Base-by-base conservation (phyloP, 805 yeast species). In the Pichia eremophila region DNA sequence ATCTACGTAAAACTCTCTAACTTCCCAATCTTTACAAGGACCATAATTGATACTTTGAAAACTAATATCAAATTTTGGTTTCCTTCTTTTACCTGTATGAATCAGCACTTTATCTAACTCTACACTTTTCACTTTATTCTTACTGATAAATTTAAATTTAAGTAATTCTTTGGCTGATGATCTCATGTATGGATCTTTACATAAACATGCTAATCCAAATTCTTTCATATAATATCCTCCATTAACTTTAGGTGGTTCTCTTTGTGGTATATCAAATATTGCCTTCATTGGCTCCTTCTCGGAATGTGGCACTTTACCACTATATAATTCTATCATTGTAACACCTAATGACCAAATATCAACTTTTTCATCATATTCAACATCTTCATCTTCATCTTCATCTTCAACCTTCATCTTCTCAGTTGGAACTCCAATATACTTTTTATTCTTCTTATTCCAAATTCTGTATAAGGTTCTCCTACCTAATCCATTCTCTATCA, bases 281-380 rank as follows among this genome's bases (percentile, higher is more conserved):
- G 85, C 87, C 53, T 83, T 80, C 79, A 83, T 74, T 14, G 96
- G 95, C 46, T 83, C 85, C 46, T 75, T 70, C 27, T 81, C 78
- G 0, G 86, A 66, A 46, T 79, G 70, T 0, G 99, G 99, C 0
- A 96, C 95, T 10, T 72, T 65, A 0, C 97, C 98, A 4, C 81
- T 79, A 2, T 85, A 73, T 43, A 93, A 68, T 65, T 93, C 99
- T 57, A 86, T 84, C 1, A 86, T 79, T 0, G 98, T 90, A 45
- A 93, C 91, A 0, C 99, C 99, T 22, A 89, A 69, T 0, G 96
- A 88, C 99, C 99, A 93, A 46, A 93, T 85, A 61, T 93, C 99
- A 1, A 89, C 95, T 58, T 84, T 85, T 52, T 82, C 85, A 59
- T 85, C 75, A 63, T 93, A 89, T 0, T 93, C 95, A 10, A 66